These are phyloP conservation scores for Neodidymelliopsis sp. DNA, from an alignment of 2,329 filamentous ascomycete genomes.

Conservation along the genomic window DNA sequence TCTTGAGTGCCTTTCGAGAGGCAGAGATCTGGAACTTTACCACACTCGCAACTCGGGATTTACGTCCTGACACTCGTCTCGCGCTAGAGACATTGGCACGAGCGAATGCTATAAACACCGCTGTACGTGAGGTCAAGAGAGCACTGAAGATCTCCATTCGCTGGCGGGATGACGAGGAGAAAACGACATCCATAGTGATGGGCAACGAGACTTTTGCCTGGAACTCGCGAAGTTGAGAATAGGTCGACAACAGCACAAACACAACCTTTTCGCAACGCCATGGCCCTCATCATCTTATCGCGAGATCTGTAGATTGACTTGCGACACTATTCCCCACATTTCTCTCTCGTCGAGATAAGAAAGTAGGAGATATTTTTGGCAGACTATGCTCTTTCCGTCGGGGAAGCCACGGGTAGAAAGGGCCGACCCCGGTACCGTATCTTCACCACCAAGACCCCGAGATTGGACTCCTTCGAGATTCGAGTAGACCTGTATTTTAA, in stretches of 20 bases:
- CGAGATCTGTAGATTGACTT: too few relatives aligned
- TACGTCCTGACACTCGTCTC: background rate
- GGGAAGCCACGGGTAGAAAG: constrained; percentile 8
- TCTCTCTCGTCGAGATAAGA: constrained; percentile 2
- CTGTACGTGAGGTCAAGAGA: background rate
- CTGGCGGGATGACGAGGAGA: background rate
- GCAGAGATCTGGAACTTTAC: constrained; percentile 11
- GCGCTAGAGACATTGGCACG: background rate
- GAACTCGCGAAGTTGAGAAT: background rate
- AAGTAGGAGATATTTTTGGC: background rate
- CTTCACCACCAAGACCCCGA: constrained; percentile 7
- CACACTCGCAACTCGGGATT: constrained; percentile 4
- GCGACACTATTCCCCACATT: too few relatives aligned
- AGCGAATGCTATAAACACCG: background rate
- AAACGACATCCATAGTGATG: background rate
- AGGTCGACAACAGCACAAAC: too few relatives aligned
- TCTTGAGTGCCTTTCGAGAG: constrained; percentile 4
- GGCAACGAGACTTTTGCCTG: constrained; percentile 1
- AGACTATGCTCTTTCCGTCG: constrained; percentile 12
- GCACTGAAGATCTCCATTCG: constrained; percentile 3
- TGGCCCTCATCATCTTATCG: too few relatives aligned
- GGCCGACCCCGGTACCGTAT: constrained; percentile 16
- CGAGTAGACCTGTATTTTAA: too few relatives aligned
- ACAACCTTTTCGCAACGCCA: too few relatives aligned
- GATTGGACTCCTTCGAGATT: too few relatives aligned